Evolutionary conservation across 78 protist species (phyloP).

Genomic region (Chrysochromulina parva): DNA sequence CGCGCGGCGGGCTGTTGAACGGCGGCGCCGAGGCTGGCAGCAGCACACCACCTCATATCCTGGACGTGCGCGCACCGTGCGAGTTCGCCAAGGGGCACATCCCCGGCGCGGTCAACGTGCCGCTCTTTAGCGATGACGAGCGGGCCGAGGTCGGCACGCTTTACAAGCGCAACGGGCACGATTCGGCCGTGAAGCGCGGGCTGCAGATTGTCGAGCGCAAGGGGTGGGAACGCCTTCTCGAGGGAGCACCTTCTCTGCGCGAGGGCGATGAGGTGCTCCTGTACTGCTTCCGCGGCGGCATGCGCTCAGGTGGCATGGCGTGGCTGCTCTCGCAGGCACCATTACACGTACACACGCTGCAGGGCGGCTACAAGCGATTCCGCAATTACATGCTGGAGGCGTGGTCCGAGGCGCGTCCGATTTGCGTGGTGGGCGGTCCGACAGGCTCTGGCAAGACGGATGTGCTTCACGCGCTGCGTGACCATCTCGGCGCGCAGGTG

Average conservation of each 20-base stretch:
- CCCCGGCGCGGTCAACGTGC: not conserved
- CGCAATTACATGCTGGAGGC: not conserved
- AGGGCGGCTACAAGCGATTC: not conserved
- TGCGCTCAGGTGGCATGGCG: not conserved
- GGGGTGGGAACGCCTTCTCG: not conserved
- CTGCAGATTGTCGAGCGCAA: not conserved
- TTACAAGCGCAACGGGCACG: not conserved
- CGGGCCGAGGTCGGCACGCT: not conserved
- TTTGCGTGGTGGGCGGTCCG: not conserved
- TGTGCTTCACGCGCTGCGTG: not conserved
- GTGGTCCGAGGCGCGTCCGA: not conserved
- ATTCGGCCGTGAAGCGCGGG: not conserved
- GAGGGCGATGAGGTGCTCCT: not conserved
- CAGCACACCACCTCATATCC: not conserved
- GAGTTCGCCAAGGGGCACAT: conserved; percentile 8
- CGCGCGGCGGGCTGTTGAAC: no score
- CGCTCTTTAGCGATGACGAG: not conserved
- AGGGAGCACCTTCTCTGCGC: not conserved
- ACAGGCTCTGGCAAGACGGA: conserved; percentile 9
- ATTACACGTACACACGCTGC: not conserved
- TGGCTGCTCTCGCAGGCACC: conserved; percentile 9
- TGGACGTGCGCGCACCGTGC: conserved; percentile 7
- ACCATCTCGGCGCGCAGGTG: not conserved
- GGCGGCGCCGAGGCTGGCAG: no score
- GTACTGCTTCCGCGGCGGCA: not conserved